These are phyloP conservation scores for Phytophthora boehmeriae DNA, from an alignment of 352 stramenopile genomes.

Conservation along the genomic window DNA sequence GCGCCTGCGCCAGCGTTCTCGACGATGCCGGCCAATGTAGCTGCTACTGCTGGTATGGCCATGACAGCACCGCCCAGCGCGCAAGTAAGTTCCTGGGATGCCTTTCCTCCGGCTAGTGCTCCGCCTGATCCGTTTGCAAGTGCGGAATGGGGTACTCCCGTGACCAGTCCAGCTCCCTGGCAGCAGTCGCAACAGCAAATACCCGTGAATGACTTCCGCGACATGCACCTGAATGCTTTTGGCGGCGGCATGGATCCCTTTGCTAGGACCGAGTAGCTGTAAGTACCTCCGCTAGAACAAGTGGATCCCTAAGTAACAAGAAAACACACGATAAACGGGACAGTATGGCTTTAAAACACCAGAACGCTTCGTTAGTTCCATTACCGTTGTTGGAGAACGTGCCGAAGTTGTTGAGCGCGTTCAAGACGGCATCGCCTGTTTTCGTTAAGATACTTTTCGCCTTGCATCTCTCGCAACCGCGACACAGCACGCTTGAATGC, in stretches of 20 bases:
- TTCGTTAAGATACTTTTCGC: constrained; percentile 63
- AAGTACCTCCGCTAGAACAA: no score
- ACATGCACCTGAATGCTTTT: constrained; percentile 36
- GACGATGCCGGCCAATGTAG: constrained; percentile 16
- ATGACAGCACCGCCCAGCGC: constrained; percentile 4
- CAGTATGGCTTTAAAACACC: no score
- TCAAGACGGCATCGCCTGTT: constrained; percentile 41
- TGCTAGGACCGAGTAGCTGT: constrained; percentile 3
- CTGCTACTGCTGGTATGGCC: neutral
- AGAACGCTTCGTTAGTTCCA: no score
- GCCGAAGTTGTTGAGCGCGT: constrained; percentile 22
- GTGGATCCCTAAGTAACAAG: neutral
- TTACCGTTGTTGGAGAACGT: constrained; percentile 21
- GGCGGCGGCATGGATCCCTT: constrained; percentile 17
- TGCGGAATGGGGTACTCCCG: constrained; percentile 21
- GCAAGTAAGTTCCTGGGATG: constrained; percentile 41
- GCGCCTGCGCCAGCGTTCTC: constrained; percentile 20
- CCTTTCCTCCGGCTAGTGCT: constrained; percentile 36
- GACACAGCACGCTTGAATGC: constrained; percentile 83
- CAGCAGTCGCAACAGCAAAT: constrained; percentile 22
- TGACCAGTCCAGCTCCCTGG: constrained; percentile 8
- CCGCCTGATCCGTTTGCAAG: constrained; percentile 23
- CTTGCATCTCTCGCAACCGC: constrained; percentile 89
- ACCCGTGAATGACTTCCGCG: constrained; percentile 27
- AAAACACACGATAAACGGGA: neutral